phyloP scores from a whole-genome alignment of 495 filamentous ascomycete species.

The Monascus purpureus region DNA sequence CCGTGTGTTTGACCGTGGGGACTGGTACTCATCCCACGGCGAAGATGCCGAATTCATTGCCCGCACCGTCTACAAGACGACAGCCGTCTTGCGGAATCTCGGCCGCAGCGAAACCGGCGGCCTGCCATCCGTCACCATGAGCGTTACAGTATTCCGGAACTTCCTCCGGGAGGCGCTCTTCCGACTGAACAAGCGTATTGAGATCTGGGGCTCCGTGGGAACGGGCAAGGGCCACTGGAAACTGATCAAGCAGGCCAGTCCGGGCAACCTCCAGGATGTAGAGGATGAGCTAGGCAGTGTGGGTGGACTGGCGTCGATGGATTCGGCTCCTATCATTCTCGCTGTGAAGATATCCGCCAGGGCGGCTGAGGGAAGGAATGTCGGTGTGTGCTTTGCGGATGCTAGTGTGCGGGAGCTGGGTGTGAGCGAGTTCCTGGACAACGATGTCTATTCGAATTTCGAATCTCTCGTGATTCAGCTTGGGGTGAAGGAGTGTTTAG shows the following conservation, averaged over 20 bases:
- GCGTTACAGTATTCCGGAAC: slow-evolving; percentile 83
- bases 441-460: slow-evolving; percentile 96
- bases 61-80: slow-evolving; percentile 90
- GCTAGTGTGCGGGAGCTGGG: slow-evolving; percentile 91
- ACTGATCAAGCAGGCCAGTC: slow-evolving; percentile 76
- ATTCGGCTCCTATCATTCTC: slow-evolving; percentile 82
- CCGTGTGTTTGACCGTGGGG: slow-evolving; percentile 85
- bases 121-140: slow-evolving; percentile 86
- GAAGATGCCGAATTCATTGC: slow-evolving; percentile 90
- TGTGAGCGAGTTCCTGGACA: slow-evolving; percentile 95
- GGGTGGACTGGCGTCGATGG: slow-evolving; percentile 41
- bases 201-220: slow-evolving; percentile 65
- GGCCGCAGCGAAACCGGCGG: slow-evolving; percentile 70
- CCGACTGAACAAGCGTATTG: slow-evolving; percentile 74
- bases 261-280: slow-evolving; percentile 91
- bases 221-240: slow-evolving; percentile 77
- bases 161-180: slow-evolving; percentile 92
- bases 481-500: slow-evolving; percentile 83
- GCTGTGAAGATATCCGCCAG: slow-evolving; percentile 85
- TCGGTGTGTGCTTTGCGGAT: slow-evolving; percentile 97
- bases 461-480: slow-evolving; percentile 93
- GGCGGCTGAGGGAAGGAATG: slow-evolving; percentile 68
- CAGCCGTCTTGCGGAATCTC: slow-evolving; percentile 81
- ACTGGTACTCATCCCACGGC: slow-evolving; percentile 91
- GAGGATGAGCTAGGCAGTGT: slow-evolving; percentile 79